A percentile compares a stretch with the other conserved stretches of the same genome.
Evolutionary conservation across 2,329 filamentous ascomycete species (phyloP).

Genomic region (Botrytis cinerea): DNA sequence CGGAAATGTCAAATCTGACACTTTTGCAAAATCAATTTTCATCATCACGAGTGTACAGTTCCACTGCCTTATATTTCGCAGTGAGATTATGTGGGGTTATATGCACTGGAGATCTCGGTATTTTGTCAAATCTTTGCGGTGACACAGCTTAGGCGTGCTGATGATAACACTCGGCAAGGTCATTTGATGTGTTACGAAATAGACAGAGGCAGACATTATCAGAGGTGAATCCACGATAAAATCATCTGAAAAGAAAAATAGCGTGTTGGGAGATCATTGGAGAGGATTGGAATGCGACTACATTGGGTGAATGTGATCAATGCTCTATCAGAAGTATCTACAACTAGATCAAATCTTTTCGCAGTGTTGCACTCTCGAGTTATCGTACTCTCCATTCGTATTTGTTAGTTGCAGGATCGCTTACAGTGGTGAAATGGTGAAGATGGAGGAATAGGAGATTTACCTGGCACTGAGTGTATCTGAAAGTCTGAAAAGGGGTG

Average conservation of each 20-base stretch:
- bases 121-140: background rate
- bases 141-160: background rate
- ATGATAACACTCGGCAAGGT: background rate
- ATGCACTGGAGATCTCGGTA: slow-evolving; percentile 13
- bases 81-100: background rate
- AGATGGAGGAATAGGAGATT: background rate
- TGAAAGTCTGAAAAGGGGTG: background rate
- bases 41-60: background rate
- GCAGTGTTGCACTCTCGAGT: background rate
- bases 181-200: slow-evolving; percentile 1
- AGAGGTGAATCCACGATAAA: background rate
- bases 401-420: background rate
- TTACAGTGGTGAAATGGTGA: background rate
- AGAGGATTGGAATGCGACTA: background rate
- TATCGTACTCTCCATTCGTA: background rate
- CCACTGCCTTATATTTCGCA: background rate
- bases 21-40: background rate
- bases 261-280: background rate
- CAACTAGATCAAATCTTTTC: background rate
- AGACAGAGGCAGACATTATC: background rate
- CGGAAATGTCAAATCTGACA: background rate
- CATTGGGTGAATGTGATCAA: background rate
- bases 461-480: background rate
- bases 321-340: background rate
- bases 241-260: background rate